phyloP scores from a whole-genome alignment of 2,329 filamentous ascomycete species.

The Xylaria sp. region DNA sequence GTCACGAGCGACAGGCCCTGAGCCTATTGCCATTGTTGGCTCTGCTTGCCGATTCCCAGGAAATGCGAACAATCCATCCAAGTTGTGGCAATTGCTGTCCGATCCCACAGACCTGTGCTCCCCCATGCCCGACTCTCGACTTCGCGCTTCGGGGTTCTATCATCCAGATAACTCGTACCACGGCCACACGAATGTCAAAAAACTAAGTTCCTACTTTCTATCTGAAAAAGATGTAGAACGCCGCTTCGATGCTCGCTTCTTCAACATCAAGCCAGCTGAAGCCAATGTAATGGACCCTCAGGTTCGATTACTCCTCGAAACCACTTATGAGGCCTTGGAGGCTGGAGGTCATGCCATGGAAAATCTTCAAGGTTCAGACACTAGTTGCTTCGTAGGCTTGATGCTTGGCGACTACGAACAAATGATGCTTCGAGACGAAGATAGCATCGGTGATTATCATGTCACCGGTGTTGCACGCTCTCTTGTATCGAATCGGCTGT shows the following conservation, averaged over 20 bases:
- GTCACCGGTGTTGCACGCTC: background rate
- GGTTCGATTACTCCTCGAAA: conserved; percentile 19
- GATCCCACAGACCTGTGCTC: conserved; percentile 14
- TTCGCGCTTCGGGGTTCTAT: conserved; percentile 42
- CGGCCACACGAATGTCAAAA: conserved; percentile 28
- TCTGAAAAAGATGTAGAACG: background rate
- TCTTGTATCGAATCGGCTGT: background rate
- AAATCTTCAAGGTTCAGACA: conserved; percentile 1
- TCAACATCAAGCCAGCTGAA: conserved; percentile 24
- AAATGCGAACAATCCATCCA: conserved; percentile 4
- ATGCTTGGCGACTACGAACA: conserved; percentile 20
- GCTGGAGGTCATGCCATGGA: background rate
- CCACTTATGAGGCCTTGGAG: conserved; percentile 6
- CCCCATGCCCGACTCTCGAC: conserved; percentile 33
- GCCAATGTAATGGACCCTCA: conserved; percentile 27
- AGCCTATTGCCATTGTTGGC: conserved; percentile 31
- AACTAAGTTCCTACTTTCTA: conserved; percentile 8
- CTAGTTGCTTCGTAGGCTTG: conserved; percentile 1
- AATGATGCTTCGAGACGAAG: background rate
- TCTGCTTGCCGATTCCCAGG: conserved; percentile 29
- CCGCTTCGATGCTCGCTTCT: conserved; percentile 10
- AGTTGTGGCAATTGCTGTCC: conserved; percentile 22
- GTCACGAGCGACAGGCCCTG: too few species aligned
- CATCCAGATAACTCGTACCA: conserved; percentile 44
- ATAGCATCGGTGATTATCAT: background rate